Evolutionary conservation across 2,329 filamentous ascomycete genomes (phyloP).

Genomic region (Ciborinia camelliae): DNA sequence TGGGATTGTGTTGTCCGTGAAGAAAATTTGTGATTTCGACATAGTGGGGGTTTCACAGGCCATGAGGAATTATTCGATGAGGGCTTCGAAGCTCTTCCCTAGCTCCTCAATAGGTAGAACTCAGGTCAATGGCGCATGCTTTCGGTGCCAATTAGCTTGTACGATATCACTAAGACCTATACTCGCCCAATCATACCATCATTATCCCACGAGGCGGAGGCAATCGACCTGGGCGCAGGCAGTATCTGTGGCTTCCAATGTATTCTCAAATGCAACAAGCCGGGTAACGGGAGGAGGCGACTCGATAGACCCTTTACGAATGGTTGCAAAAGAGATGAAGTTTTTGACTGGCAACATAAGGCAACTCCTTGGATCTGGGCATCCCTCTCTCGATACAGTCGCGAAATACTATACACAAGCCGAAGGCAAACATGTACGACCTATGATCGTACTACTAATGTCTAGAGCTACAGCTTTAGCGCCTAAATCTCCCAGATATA

Average conservation of each 20-base stretch:
- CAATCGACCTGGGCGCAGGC: conserved; percentile 74
- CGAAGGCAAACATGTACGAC: conserved; percentile 94
- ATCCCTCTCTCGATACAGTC: conserved; percentile 89
- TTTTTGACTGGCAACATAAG: conserved; percentile 91
- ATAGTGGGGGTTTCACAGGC: conserved; percentile 22
- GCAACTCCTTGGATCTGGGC: conserved; percentile 87
- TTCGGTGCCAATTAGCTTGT: conserved; percentile 40
- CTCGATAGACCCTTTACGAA: conserved; percentile 80
- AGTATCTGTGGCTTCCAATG: conserved; percentile 65
- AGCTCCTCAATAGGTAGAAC: conserved; percentile 39
- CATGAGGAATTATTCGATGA: conserved; percentile 53
- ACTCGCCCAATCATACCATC: conserved; percentile 27
- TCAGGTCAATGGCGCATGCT: conserved; percentile 41
- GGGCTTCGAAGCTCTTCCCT: conserved; percentile 48
- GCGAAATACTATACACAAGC: conserved; percentile 98
- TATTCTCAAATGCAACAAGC: conserved; percentile 63
- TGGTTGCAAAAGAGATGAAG: conserved; percentile 95
- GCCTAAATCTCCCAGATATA: conserved; percentile 55
- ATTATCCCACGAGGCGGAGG: conserved; percentile 43
- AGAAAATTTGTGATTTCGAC: background rate
- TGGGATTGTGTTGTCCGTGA: background rate
- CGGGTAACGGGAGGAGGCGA: conserved; percentile 61
- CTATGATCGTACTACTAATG: conserved; percentile 94
- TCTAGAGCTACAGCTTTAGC: conserved; percentile 83
- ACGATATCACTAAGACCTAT: conserved; percentile 20